Base-by-base conservation (phyloP, 1,139 yeast species). In the Candida gigantensis region DNA sequence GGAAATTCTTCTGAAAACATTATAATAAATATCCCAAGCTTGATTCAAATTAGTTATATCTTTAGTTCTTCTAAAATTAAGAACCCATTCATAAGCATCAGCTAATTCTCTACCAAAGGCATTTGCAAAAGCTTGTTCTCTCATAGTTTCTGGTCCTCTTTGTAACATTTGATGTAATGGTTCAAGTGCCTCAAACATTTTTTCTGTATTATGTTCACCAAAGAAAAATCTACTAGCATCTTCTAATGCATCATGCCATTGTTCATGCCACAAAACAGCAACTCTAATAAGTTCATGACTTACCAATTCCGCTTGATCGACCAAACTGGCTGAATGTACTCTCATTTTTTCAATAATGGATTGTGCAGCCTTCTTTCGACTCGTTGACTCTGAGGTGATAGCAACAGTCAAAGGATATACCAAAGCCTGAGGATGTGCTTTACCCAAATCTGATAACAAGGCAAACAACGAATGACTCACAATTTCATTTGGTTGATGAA, bases 181-280 rank as follows among this genome's bases (percentile, higher is more conserved):
- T 46, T 88, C 96, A 36, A 94, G 64, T 1, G 90, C 90, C 19
- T 86, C 83, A 61, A 85, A 85, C 97, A 92, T 94, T 57, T 88
- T 89, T 40, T 89, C 96, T 7, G 94, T 85, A 54, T 92, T 88
- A 51, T 88, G 94, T 45, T 94, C 98, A 24, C 96, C 96, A 60
- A 89, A 92, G 66, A 85, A 94, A 38, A 86, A 75, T 42, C 97
- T 73, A 3, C 96, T 89, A 1, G 98, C 98, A 65, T 92, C 97
- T 57, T 94, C 99, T 27, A 94, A 68, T 2, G 96, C 97, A 62
- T 90, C 98, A 52, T 90, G 90, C 98, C 99, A 94, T 57, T 85
- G 85, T 55, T 94, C 99, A 52, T 89, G 96, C 97, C 98, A 90
- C 45, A 92, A 66, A 2, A 92, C 97, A 1, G 97, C 97, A 11